Percentiles rank a stretch among this genome's conserved stretches.
Evolutionary conservation across 2,329 filamentous ascomycete genomes (phyloP).

Genomic region (Cytospora schulzeri): DNA sequence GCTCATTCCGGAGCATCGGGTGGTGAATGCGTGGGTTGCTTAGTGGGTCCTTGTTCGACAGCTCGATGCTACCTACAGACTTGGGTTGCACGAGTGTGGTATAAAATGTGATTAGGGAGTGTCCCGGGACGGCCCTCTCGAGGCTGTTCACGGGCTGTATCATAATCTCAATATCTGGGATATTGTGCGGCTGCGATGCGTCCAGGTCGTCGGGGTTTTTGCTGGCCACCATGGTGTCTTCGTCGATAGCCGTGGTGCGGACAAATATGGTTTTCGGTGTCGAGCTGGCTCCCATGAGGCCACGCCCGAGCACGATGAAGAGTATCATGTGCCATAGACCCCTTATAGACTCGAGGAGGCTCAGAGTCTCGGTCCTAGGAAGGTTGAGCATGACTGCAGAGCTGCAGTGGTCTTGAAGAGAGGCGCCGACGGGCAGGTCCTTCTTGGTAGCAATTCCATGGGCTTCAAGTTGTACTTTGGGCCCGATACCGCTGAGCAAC

Average conservation of each 20-base stretch:
- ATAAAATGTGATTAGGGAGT: constrained; percentile 32
- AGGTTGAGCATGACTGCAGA: background rate
- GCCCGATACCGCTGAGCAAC: constrained; percentile 37
- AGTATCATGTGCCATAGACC: constrained; percentile 35
- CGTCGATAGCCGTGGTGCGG: constrained; percentile 33
- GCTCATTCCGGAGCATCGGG: constrained; percentile 36
- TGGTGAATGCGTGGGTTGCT: constrained; percentile 37
- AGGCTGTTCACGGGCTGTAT: constrained; percentile 41
- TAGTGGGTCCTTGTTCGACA: constrained; percentile 40
- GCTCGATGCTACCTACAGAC: constrained; percentile 35
- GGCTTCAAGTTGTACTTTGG: constrained; percentile 27
- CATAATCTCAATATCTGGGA: constrained; percentile 40
- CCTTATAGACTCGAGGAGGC: background rate
- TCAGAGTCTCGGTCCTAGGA: background rate
- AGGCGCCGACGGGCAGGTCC: constrained; percentile 34
- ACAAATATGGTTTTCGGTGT: constrained; percentile 33
- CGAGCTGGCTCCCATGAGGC: constrained; percentile 31
- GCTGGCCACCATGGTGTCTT: constrained; percentile 32
- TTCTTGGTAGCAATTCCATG: constrained; percentile 32
- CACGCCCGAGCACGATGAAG: constrained; percentile 34
- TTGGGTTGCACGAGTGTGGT: constrained; percentile 36
- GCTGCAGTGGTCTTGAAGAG: constrained; percentile 34
- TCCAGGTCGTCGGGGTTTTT: constrained; percentile 30
- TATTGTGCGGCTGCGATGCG: constrained; percentile 29
- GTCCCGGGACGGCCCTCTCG: constrained; percentile 32